These are phyloP conservation scores for Neofusicoccum cordaticola DNA, from an alignment of 2,329 filamentous ascomycete genomes.

Conservation along the genomic window DNA sequence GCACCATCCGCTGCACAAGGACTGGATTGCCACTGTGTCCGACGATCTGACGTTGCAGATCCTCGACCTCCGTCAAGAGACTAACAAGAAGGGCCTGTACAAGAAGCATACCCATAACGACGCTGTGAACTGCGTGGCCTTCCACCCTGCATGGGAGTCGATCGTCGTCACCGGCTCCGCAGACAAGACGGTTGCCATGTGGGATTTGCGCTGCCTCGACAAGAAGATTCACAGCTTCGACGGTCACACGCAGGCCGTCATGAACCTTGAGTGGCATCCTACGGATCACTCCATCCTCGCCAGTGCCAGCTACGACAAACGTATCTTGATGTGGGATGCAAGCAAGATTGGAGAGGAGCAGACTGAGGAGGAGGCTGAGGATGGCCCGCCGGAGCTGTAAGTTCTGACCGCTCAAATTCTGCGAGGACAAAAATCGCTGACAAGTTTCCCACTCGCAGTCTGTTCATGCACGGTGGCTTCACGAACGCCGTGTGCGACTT, in stretches of 20 bases:
- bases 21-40: conserved; percentile 83
- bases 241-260: conserved; percentile 84
- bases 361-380: conserved; percentile 88
- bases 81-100: conserved; percentile 65
- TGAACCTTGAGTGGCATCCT: conserved; percentile 92
- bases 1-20: conserved; percentile 82
- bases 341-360: conserved; percentile 91
- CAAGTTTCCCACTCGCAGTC: conserved; percentile 42
- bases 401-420: conserved; percentile 34
- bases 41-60: conserved; percentile 94
- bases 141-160: conserved; percentile 88
- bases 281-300: conserved; percentile 84
- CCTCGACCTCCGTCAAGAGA: conserved; percentile 73
- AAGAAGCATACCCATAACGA: conserved; percentile 77
- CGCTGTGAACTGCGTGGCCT: conserved; percentile 93
- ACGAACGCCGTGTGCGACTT: conserved; percentile 97
- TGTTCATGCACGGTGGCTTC: conserved; percentile 99
- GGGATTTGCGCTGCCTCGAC: conserved; percentile 90
- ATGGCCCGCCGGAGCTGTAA: conserved; percentile 90
- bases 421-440: background rate
- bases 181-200: conserved; percentile 91
- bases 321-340: conserved; percentile 95
- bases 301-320: conserved; percentile 86
- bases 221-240: conserved; percentile 87
- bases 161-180: conserved; percentile 89